Conservation (phyloP, 352 stramenopile genomes). For the Globisporangium nodosum region DNA sequence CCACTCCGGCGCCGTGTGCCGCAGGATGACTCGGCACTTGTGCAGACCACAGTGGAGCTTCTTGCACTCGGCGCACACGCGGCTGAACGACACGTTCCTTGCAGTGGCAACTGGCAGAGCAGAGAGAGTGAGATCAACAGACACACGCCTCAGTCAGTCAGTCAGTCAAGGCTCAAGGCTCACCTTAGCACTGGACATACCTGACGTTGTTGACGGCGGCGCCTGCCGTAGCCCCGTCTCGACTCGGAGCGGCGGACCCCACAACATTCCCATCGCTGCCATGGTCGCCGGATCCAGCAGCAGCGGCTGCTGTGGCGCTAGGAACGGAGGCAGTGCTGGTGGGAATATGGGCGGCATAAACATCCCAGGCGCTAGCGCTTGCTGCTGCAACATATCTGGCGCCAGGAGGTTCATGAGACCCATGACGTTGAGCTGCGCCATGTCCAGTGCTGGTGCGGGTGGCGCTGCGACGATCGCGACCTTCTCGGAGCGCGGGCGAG, state of each 20-base stretch:
- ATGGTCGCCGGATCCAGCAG: not conserved
- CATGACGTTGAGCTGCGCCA: slow-evolving; percentile 7
- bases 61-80: slow-evolving; percentile 65
- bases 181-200: slow-evolving; percentile 5
- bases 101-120: too few relatives aligned
- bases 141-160: not conserved
- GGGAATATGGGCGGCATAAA: slow-evolving; percentile 28
- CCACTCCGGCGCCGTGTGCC: slow-evolving; percentile 71
- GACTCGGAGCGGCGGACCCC: not conserved
- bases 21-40: slow-evolving; percentile 56
- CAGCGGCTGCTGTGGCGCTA: too few relatives aligned
- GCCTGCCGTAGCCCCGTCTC: not conserved
- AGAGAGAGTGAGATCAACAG: not conserved
- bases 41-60: slow-evolving; percentile 63
- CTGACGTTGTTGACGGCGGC: not conserved
- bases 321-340: too few relatives aligned
- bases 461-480: slow-evolving; percentile 5
- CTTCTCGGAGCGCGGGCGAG: not conserved
- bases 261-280: slow-evolving; percentile 12
- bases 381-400: slow-evolving; percentile 13
- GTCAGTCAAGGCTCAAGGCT: not conserved
- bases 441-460: slow-evolving; percentile 1
- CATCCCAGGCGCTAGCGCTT: slow-evolving; percentile 27
- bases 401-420: slow-evolving; percentile 8
- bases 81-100: slow-evolving; percentile 26